Percentiles rank a stretch among this genome's conserved stretches.
phyloP scores from a whole-genome alignment of 257 asterid species.

The Solanum peruvianum region DNA sequence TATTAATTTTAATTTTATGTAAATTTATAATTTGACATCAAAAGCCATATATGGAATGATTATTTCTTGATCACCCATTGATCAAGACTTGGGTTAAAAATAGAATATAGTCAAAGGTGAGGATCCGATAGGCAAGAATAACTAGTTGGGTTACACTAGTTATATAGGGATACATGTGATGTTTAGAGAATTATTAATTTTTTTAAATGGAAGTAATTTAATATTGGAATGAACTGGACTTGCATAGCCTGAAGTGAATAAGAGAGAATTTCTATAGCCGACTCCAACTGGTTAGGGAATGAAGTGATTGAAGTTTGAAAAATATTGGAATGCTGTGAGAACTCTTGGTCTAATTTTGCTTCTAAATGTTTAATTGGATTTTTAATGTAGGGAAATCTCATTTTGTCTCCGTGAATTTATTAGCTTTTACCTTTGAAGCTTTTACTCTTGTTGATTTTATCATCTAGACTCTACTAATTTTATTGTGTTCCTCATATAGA shows the following conservation, averaged over 20 bases:
- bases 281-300: not conserved
- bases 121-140: not conserved
- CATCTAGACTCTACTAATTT: not conserved
- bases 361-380: not conserved
- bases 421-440: not conserved
- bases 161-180: not conserved
- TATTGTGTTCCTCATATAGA: conserved; percentile 22
- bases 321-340: not conserved
- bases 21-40: too few species aligned
- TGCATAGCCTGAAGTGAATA: not conserved
- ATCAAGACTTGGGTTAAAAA: not conserved
- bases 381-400: not conserved
- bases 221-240: not conserved
- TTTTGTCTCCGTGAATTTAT: not conserved
- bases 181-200: not conserved
- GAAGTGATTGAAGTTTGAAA: not conserved
- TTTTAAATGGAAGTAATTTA: not conserved
- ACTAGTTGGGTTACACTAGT: not conserved
- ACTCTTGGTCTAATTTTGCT: not conserved
- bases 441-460: not conserved
- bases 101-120: not conserved
- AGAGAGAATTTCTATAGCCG: not conserved
- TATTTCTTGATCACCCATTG: not conserved
- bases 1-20: too few species aligned
- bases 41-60: not conserved